These are phyloP conservation scores for Blastomyces parvus DNA, from an alignment of 2,329 filamentous ascomycete genomes.

Conservation along the genomic window DNA sequence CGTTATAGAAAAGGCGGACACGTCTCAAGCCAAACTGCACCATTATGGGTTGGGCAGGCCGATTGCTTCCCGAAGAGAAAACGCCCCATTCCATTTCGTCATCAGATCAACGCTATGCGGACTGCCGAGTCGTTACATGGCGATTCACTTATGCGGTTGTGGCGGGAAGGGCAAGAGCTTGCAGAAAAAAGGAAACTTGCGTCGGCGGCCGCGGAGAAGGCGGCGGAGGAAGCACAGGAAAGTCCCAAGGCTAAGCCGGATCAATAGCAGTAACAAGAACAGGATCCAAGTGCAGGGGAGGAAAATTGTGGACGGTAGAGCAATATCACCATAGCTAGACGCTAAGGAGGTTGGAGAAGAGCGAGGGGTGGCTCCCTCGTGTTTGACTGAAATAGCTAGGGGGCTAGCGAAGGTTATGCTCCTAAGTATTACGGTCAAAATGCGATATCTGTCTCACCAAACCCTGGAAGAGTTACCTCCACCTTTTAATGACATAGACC, in stretches of 20 bases:
- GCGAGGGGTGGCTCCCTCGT: background rate
- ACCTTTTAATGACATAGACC: background rate
- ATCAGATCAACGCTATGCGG: conserved; percentile 17
- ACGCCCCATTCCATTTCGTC: conserved; percentile 13
- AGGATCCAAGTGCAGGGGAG: background rate
- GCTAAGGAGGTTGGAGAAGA: background rate
- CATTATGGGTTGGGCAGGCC: conserved; percentile 24
- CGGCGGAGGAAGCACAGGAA: background rate
- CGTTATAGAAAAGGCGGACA: background rate
- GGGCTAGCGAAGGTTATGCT: background rate
- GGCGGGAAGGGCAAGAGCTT: conserved; percentile 17
- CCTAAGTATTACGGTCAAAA: background rate
- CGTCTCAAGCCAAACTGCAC: background rate
- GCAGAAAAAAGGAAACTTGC: background rate
- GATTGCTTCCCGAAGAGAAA: conserved; percentile 27
- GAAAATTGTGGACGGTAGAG: background rate
- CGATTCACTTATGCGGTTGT: conserved; percentile 21
- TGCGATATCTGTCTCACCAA: background rate
- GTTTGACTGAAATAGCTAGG: background rate
- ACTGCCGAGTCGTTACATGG: conserved; percentile 21
- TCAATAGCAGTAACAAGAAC: background rate
- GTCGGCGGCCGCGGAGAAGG: background rate
- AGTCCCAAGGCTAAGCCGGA: background rate
- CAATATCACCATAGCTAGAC: background rate
- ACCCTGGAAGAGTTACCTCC: background rate